A percentile compares a stretch with the other conserved stretches of the same genome.
phyloP scores from a whole-genome alignment of 2,329 filamentous ascomycete species.

The Botrytis byssoidea region DNA sequence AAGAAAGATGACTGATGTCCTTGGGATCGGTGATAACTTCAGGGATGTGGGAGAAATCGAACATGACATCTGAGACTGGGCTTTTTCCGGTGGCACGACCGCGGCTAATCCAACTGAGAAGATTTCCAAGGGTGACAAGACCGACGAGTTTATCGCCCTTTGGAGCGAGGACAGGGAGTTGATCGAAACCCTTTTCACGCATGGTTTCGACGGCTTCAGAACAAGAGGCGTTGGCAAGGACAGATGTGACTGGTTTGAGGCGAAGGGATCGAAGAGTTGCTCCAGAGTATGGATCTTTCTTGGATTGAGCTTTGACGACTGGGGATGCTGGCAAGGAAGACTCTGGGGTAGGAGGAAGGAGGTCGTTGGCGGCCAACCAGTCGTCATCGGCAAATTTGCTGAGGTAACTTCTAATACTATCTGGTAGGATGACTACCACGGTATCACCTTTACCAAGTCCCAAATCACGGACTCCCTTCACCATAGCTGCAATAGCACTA shows the following conservation, averaged over 20 bases:
- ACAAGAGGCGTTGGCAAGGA: constrained; percentile 69
- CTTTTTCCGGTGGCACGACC: constrained; percentile 73
- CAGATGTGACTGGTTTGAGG: constrained; percentile 89
- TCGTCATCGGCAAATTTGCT: constrained; percentile 99
- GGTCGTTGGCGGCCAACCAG: constrained; percentile 95
- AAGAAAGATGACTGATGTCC: constrained; percentile 49
- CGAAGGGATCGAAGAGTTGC: constrained; percentile 81
- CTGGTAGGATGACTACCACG: constrained; percentile 86
- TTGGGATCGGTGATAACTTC: constrained; percentile 89
- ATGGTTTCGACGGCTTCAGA: constrained; percentile 93
- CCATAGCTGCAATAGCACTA: constrained; percentile 80
- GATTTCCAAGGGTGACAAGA: constrained; percentile 90
- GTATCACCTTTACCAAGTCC: constrained; percentile 79
- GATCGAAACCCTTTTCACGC: constrained; percentile 97
- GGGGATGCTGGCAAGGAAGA: constrained; percentile 43
- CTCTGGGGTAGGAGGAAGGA: constrained; percentile 64
- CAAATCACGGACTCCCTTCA: constrained; percentile 73
- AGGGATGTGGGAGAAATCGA: constrained; percentile 83
- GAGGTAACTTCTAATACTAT: constrained; percentile 95
- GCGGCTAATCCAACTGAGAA: constrained; percentile 84
- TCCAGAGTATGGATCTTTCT: constrained; percentile 67
- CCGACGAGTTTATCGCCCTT: constrained; percentile 75
- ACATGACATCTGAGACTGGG: constrained; percentile 88
- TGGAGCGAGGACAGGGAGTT: constrained; percentile 81
- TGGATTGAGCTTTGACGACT: constrained; percentile 41